phyloP scores from a whole-genome alignment of 768 basidiomycete genomes.

The Tylopilus felleus region DNA sequence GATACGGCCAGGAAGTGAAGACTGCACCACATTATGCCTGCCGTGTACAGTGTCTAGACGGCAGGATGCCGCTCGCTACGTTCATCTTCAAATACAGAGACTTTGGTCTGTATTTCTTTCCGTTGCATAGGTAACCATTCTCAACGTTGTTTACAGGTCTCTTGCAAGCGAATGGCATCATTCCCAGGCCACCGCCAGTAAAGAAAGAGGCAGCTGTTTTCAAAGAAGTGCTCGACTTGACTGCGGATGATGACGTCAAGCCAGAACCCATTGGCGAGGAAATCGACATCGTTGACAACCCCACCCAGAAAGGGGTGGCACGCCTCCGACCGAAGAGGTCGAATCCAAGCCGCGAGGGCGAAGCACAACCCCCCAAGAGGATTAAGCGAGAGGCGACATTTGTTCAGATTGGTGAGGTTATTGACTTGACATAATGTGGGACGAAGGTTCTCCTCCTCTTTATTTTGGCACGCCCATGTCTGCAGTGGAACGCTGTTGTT shows the following conservation, averaged over 20 bases:
- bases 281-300: conserved; percentile 7
- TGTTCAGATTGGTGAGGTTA: conserved; percentile 23
- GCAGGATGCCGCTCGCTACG: conserved; percentile 16
- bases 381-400: conserved; percentile 23
- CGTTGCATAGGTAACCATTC: not conserved
- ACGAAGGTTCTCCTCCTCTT: not conserved
- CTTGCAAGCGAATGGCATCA: conserved; percentile 27
- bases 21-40: not conserved
- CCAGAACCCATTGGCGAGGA: conserved; percentile 4
- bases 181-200: conserved; percentile 11
- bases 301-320: not conserved
- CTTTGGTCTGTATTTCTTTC: conserved; percentile 14
- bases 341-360: not conserved
- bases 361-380: conserved; percentile 21
- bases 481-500: not conserved
- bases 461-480: not conserved
- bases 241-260: conserved; percentile 8
- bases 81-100: conserved; percentile 33
- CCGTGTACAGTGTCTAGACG: conserved; percentile 9
- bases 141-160: conserved; percentile 17
- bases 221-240: conserved; percentile 24
- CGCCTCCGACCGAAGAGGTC: conserved; percentile 4
- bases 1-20: conserved; percentile 23
- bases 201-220: not conserved
- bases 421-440: conserved; percentile 28